Conservation (phyloP, 2,329 filamentous ascomycete species). For the Aspergillus eucalypticola region DNA sequence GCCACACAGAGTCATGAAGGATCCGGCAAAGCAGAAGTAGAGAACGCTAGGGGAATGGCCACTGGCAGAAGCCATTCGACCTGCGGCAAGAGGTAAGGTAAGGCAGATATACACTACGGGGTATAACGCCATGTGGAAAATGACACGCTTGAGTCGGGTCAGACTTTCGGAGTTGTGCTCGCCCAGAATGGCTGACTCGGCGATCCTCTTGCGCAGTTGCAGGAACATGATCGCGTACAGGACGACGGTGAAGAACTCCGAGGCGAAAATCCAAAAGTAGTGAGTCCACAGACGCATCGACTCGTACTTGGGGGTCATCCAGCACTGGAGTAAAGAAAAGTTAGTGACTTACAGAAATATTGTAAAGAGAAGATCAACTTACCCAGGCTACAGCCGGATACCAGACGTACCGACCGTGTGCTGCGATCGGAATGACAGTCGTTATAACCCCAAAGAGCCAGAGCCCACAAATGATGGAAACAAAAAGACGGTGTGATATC, state of each 20-base stretch:
- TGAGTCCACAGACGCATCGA: constrained; percentile 8
- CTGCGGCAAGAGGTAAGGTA: constrained; percentile 1
- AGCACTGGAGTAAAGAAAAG: not conserved
- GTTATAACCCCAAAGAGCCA: constrained; percentile 3
- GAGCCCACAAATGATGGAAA: not conserved
- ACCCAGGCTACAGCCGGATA: constrained; percentile 7
- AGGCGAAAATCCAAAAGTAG: constrained; percentile 8
- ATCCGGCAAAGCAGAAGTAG: not conserved
- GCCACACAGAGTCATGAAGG: not conserved
- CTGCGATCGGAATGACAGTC: constrained; percentile 6
- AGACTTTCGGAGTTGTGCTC: constrained; percentile 9
- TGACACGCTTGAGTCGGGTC: constrained; percentile 3
- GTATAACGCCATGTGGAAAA: constrained; percentile 5
- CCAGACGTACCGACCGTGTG: constrained; percentile 5
- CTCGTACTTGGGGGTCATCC: constrained; percentile 9
- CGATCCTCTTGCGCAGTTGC: not conserved
- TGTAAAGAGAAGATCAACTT: not conserved
- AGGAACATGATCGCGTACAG: constrained; percentile 5
- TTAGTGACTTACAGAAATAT: not conserved
- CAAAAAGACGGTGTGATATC: not conserved
- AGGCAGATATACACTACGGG: constrained; percentile 3
- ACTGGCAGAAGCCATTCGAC: constrained; percentile 5
- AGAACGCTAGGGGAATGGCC: not conserved
- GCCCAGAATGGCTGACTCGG: constrained; percentile 4
- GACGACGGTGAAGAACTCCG: constrained; percentile 7